phyloP scores from a whole-genome alignment of 1,284 basidiomycete species.

The Leccinum subatratum region DNA sequence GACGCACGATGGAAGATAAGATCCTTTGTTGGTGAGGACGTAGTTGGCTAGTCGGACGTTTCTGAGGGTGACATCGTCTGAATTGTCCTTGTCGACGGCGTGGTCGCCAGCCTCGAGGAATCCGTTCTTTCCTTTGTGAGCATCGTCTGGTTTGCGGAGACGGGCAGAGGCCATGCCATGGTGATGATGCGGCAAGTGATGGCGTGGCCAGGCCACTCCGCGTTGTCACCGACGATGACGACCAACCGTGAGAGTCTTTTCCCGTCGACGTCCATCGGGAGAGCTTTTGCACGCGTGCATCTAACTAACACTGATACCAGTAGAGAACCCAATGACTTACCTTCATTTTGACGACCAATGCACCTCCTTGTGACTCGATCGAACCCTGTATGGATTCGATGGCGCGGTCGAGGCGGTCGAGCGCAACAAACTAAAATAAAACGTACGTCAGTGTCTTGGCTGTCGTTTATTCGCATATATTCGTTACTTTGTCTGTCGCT shows the following conservation, averaged over 20 bases:
- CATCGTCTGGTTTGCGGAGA: slow-evolving; percentile 11
- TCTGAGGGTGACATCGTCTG: slow-evolving; percentile 28
- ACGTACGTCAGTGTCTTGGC: background rate
- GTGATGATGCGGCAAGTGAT: background rate
- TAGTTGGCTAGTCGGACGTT: slow-evolving; percentile 30
- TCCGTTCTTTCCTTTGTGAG: background rate
- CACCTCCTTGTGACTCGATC: slow-evolving; percentile 83
- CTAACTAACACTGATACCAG: too few species aligned
- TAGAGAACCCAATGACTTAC: slow-evolving; percentile 37
- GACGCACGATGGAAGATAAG: slow-evolving; percentile 27
- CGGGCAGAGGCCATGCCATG: slow-evolving; percentile 1
- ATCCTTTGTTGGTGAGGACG: slow-evolving; percentile 27
- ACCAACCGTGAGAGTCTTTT: slow-evolving; percentile 38
- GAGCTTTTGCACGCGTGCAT: too few species aligned
- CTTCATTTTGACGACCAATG: slow-evolving; percentile 95
- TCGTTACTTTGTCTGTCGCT: slow-evolving; percentile 85
- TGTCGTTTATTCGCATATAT: background rate
- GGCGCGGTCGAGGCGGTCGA: slow-evolving; percentile 89
- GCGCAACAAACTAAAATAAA: slow-evolving; percentile 66
- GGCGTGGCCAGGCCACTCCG: background rate
- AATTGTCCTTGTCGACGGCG: slow-evolving; percentile 16
- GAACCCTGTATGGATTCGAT: slow-evolving; percentile 85
- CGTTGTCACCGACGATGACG: slow-evolving; percentile 18
- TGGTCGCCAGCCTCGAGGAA: slow-evolving; percentile 18
- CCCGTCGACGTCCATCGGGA: slow-evolving; percentile 51